These are phyloP conservation scores for Meira nashicola DNA, from an alignment of 1,284 basidiomycete genomes.

Conservation along the genomic window DNA sequence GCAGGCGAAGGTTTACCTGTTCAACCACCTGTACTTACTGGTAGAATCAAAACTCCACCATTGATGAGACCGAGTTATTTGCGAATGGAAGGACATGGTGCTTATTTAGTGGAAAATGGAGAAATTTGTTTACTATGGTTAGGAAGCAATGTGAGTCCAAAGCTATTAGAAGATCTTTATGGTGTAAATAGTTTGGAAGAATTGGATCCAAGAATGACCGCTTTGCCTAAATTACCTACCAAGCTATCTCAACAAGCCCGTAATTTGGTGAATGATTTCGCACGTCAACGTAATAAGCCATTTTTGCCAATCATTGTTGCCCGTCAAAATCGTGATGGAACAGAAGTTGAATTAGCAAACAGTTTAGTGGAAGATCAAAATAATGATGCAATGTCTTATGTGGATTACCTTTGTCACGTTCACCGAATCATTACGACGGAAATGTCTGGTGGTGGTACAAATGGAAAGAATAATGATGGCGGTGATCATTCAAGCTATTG, in stretches of 20 bases:
- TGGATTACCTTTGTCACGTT: conserved; percentile 51
- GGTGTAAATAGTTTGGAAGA: conserved; percentile 72
- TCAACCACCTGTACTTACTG: background rate
- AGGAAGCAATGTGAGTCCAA: conserved; percentile 73
- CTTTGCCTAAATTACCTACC: conserved; percentile 70
- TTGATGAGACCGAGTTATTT: conserved; percentile 78
- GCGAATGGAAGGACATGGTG: conserved; percentile 83
- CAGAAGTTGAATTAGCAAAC: conserved; percentile 93
- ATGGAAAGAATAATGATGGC: conserved; percentile 17
- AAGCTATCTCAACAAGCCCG: conserved; percentile 76
- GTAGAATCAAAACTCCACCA: conserved; percentile 66
- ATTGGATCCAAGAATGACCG: conserved; percentile 67
- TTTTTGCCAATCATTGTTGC: conserved; percentile 70
- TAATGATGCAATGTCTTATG: conserved; percentile 72
- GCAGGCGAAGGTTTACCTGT: conserved; percentile 47
- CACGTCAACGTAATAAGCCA: conserved; percentile 62
- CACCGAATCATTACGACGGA: conserved; percentile 49
- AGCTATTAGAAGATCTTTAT: conserved; percentile 78
- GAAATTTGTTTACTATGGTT: conserved; percentile 88
- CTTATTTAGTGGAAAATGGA: conserved; percentile 92
- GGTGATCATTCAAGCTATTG: conserved; percentile 6
- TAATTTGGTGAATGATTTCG: conserved; percentile 73
- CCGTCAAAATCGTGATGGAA: conserved; percentile 85
- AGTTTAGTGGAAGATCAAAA: conserved; percentile 96
- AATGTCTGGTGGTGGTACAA: conserved; percentile 29